Evolutionary conservation across 805 yeast species (phyloP), one percentile per base, ranked within the genome.

Genomic region (Clavispora asparagi): DNA sequence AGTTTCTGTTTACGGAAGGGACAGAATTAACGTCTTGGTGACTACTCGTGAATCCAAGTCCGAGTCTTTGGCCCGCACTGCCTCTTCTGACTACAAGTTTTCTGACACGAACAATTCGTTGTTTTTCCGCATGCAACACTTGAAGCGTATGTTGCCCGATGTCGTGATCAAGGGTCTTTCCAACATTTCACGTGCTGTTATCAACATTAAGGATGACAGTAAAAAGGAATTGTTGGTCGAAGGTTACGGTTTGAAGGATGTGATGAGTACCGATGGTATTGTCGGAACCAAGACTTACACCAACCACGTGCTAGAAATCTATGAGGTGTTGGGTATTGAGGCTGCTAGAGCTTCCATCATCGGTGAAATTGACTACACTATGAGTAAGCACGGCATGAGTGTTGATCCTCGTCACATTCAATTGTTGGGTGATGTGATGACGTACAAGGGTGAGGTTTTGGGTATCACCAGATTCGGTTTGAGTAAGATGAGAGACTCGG

Each of bases 331-430:
- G 51, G 99, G 99, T 60, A 95, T 94, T 53, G 99, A 94, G 66
- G 99, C 99, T 1, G 99, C 99, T 1, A 79, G 99, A 64, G 72
- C 89, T 0, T 85, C 96, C 56, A 94, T 94, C 63, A 86, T 94
- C 62, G 82, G 82, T 52, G 99, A 94, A 72, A 94, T 94, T 66
- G 96, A 87, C 62, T 90, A 90, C 63, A 94, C 99, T 45, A 94
- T 94, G 99, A 83, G 96, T 63, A 89, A 90, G 68, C 99, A 94
- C 74, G 99, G 99, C 69, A 94, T 94, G 99, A 88, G 96, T 65
- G 97, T 94, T 42, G 99, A 94, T 76, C 99, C 98, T 50, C 96
- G 99, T 76, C 99, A 94, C 67, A 91, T 95, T 64, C 98, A 94
- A 71, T 74, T 94, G 40, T 73, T 94, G 53, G 99, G 99, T 54